These are phyloP conservation scores for Ceratobasidium sp. DNA, from an alignment of 1,284 basidiomycete species.

Conservation along the genomic window DNA sequence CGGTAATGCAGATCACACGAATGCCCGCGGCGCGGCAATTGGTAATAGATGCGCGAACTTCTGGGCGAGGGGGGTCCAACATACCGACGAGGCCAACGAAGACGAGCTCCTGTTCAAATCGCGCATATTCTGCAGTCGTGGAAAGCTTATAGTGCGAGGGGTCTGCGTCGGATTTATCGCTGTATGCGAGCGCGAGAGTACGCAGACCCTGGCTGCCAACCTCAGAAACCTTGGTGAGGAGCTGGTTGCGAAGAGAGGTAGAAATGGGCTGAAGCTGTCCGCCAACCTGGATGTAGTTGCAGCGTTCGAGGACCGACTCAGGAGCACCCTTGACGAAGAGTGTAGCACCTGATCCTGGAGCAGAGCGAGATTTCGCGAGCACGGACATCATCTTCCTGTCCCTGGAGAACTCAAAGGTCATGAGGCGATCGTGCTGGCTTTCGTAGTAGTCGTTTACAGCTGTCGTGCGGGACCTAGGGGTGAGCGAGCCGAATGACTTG, in stretches of 20 bases:
- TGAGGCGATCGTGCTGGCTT: conserved; percentile 72
- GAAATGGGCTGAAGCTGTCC: conserved; percentile 51
- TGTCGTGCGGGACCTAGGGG: conserved; percentile 70
- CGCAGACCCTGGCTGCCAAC: conserved; percentile 84
- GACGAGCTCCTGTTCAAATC: conserved; percentile 88
- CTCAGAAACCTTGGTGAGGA: conserved; percentile 62
- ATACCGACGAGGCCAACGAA: conserved; percentile 97
- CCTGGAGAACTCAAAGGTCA: conserved; percentile 97
- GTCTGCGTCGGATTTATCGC: conserved; percentile 78
- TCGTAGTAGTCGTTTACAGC: conserved; percentile 87
- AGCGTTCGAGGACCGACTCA: conserved; percentile 91
- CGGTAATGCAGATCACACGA: conserved; percentile 96
- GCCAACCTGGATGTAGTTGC: conserved; percentile 74
- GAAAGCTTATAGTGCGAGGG: conserved; percentile 80
- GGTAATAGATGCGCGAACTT: conserved; percentile 85
- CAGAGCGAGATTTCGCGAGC: conserved; percentile 64
- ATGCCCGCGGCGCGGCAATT: conserved; percentile 95
- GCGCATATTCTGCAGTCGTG: conserved; percentile 79
- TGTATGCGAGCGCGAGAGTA: conserved; percentile 89
- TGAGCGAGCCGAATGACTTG: conserved; percentile 61
- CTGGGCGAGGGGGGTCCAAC: conserved; percentile 97
- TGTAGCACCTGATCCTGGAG: conserved; percentile 56
- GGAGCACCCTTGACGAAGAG: conserved; percentile 96
- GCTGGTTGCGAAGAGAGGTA: conserved; percentile 15
- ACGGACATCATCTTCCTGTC: conserved; percentile 99